Percentiles rank a stretch among this genome's conserved stretches.
phyloP scores from a whole-genome alignment of 768 basidiomycete species.

The Candolleomyces efflorescens region DNA sequence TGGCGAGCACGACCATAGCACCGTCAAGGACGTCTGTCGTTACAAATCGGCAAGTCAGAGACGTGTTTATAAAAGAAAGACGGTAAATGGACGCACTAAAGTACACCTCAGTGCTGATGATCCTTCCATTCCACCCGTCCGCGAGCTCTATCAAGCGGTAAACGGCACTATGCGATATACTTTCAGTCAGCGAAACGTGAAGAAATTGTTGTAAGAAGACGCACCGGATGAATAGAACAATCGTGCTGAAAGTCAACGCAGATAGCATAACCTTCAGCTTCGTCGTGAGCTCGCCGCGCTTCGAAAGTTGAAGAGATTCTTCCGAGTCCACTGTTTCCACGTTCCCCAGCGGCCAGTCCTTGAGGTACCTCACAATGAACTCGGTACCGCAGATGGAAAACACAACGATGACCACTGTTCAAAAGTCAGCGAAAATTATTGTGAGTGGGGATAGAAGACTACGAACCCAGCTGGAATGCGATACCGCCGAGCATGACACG shows the following conservation, averaged over 20 bases:
- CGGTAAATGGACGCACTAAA: constrained; percentile 22
- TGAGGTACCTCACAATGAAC: constrained; percentile 39
- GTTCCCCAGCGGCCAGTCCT: constrained; percentile 26
- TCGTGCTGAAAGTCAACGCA: constrained; percentile 35
- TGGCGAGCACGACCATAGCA: constrained; percentile 43
- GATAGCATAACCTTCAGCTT: constrained; percentile 28
- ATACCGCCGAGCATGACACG: constrained; percentile 63
- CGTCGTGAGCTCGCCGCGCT: constrained; percentile 14
- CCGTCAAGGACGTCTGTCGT: constrained; percentile 46
- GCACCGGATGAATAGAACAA: constrained; percentile 44
- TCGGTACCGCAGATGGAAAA: constrained; percentile 40
- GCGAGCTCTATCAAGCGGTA: constrained; percentile 40
- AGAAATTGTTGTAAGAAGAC: constrained; percentile 8
- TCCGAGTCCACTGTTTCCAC: neutral
- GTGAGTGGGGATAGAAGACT: neutral
- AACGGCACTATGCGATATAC: constrained; percentile 26
- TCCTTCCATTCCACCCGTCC: constrained; percentile 36
- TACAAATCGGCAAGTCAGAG: neutral
- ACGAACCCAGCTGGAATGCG: constrained; percentile 48
- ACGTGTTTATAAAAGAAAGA: too few species aligned
- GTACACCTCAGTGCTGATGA: constrained; percentile 35
- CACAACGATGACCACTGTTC: constrained; percentile 37
- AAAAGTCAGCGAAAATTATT: neutral
- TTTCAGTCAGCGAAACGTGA: neutral
- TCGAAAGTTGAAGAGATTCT: neutral